Base-by-base conservation (phyloP, 2,329 filamentous ascomycete genomes). In the Xylariaceae sp. region DNA sequence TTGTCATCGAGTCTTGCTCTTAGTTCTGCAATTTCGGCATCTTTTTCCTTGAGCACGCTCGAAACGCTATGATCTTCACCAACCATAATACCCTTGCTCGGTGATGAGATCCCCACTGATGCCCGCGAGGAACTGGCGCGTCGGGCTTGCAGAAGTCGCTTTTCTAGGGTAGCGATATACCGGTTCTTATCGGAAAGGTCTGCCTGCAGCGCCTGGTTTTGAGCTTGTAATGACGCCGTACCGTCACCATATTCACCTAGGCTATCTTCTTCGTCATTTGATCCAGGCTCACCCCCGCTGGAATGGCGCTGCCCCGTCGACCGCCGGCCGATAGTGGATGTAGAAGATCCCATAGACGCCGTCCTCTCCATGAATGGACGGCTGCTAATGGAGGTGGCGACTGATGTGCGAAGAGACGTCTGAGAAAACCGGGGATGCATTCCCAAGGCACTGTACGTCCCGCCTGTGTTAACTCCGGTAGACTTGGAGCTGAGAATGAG, bases 181-280 rank as follows among this genome's bases (percentile, higher is more conserved):
- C 95, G 89, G 66, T 95, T 98, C 78, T 96, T 97, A 75, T 99
- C 95, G n/a, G 84, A 85, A 45, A 99, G 82, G 72, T 99, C 95
- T n/a, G 92, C 86, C 72, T 96, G 95, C 46, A 99, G 77, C n/a
- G 96, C 90, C 48, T 88, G 86, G 65, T 97, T 92, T 70, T 97
- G 95, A n/a, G 90, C 85, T 43, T 88, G 79, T 47, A 96, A 75
- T 20, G 89, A 91, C 7, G 95, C 95, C 21, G 84, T 89, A 1
- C 93, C 93, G 66, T 97, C 92, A 18, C 89, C 93, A 69, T 88
- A 93, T 67, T 96, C 91, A 48, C 91, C 93, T 14, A 87, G 70
- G 42, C 84, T 89, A 54, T 91, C 89, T 12, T 92, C 87, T 18
- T 84, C 88, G 14, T 89, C 84, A 2, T 76, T 78, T 37, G 76